These are phyloP conservation scores for Henckelia pumila DNA, from an alignment of 257 asterid species.

Conservation along the genomic window DNA sequence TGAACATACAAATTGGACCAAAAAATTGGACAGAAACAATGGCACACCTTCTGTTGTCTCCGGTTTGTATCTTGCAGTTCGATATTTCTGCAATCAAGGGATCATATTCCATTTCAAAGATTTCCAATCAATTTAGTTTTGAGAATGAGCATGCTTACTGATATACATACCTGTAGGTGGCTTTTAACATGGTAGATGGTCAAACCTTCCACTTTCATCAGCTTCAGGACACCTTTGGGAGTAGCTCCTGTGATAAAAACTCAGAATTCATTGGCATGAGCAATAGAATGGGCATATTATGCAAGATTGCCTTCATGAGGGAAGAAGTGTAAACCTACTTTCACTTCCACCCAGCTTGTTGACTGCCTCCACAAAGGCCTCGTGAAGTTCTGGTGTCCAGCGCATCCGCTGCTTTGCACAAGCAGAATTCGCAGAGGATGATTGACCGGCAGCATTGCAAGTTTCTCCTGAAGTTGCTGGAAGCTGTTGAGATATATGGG, in stretches of 20 bases:
- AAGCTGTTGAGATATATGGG: slow-evolving; percentile 42
- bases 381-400: slow-evolving; percentile 91
- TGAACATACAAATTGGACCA: slow-evolving; percentile 14
- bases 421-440: slow-evolving; percentile 66
- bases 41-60: slow-evolving; percentile 74
- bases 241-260: slow-evolving; percentile 57
- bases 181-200: slow-evolving; percentile 50
- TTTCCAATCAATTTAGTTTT: slow-evolving; percentile 20
- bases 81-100: slow-evolving; percentile 70
- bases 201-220: slow-evolving; percentile 50
- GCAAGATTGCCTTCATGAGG: slow-evolving; percentile 14
- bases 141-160: slow-evolving; percentile 12
- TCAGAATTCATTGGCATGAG: slow-evolving; percentile 9
- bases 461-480: slow-evolving; percentile 53
- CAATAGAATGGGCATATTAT: slow-evolving; percentile 17
- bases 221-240: slow-evolving; percentile 50
- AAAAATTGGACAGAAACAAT: slow-evolving; percentile 3
- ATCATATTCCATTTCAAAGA: slow-evolving; percentile 26
- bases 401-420: slow-evolving; percentile 85
- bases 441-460: slow-evolving; percentile 37
- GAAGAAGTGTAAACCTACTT: slow-evolving; percentile 43
- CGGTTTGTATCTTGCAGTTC: slow-evolving; percentile 86
- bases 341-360: slow-evolving; percentile 94
- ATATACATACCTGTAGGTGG: slow-evolving; percentile 57
- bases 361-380: slow-evolving; percentile 83